phyloP scores from a whole-genome alignment of 257 asterid genomes.

The Agastache rugosa region DNA sequence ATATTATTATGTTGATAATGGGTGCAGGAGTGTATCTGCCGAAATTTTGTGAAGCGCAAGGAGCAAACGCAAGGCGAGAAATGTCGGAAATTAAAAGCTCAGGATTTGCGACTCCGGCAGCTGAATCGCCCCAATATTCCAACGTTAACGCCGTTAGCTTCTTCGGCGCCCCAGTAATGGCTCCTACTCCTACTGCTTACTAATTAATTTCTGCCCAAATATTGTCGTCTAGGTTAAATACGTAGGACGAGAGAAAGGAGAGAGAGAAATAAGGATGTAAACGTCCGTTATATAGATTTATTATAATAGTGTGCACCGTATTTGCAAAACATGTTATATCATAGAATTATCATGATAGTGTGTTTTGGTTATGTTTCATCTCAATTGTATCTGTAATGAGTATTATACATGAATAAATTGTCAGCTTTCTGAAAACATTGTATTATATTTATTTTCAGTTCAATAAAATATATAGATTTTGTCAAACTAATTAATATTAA shows the following conservation, averaged over 20 bases:
- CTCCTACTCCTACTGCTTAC: conserved; percentile 33
- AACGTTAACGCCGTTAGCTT: conserved; percentile 13
- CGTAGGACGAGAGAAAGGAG: not conserved
- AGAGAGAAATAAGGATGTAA: not conserved
- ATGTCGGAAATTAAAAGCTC: conserved; percentile 75
- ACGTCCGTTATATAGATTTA: not conserved
- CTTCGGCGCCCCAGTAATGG: conserved; percentile 44
- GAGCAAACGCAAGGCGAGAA: conserved; percentile 52
- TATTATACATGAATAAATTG: no score
- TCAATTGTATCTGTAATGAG: no score
- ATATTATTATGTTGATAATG: not conserved
- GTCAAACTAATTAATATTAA: no score
- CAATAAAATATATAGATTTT: no score
- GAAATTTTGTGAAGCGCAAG: conserved; percentile 58
- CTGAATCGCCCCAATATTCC: conserved; percentile 25
- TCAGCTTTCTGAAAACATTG: no score
- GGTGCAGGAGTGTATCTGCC: conserved; percentile 71
- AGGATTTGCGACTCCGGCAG: conserved; percentile 51
- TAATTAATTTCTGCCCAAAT: not conserved
- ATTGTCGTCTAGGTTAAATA: not conserved
- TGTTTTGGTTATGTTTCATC: no score
- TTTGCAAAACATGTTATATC: no score
- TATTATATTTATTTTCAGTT: no score
- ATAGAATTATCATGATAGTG: no score
- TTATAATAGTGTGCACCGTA: not conserved